phyloP scores from a whole-genome alignment of 257 asterid species.

The Fraxinus cuspidata region DNA sequence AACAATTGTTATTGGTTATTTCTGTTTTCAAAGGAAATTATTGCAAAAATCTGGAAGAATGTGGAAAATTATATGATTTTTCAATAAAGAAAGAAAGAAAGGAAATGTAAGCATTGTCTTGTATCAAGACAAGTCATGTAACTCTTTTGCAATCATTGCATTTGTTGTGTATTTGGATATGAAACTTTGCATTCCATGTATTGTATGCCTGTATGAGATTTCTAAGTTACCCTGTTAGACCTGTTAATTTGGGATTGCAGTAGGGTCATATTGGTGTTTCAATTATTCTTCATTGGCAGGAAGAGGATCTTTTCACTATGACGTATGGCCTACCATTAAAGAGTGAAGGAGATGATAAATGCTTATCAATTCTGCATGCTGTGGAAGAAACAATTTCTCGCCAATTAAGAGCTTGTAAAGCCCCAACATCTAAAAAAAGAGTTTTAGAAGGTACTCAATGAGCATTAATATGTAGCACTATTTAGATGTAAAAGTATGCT shows the following conservation, averaged over 20 bases:
- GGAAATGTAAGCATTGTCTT: background rate
- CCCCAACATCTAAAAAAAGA: constrained; percentile 62
- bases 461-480: constrained; percentile 13
- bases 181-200: constrained; percentile 5
- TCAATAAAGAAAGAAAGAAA: background rate
- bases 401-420: constrained; percentile 89
- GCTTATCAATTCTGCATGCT: constrained; percentile 85
- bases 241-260: constrained; percentile 17
- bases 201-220: background rate
- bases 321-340: constrained; percentile 88
- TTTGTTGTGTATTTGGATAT: constrained; percentile 19
- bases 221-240: constrained; percentile 13
- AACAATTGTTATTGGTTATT: background rate
- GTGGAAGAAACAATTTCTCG: constrained; percentile 93
- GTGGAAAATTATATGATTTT: background rate
- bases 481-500: constrained; percentile 20
- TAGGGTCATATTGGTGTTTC: constrained; percentile 4
- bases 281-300: constrained; percentile 43
- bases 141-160: background rate
- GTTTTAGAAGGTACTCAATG: constrained; percentile 65
- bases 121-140: background rate
- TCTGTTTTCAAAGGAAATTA: constrained; percentile 1
- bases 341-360: constrained; percentile 90
- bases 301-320: constrained; percentile 92
- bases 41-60: background rate